Conservation (phyloP, 345 rosid genomes). For the Cardamine chenopodiifolia region DNA sequence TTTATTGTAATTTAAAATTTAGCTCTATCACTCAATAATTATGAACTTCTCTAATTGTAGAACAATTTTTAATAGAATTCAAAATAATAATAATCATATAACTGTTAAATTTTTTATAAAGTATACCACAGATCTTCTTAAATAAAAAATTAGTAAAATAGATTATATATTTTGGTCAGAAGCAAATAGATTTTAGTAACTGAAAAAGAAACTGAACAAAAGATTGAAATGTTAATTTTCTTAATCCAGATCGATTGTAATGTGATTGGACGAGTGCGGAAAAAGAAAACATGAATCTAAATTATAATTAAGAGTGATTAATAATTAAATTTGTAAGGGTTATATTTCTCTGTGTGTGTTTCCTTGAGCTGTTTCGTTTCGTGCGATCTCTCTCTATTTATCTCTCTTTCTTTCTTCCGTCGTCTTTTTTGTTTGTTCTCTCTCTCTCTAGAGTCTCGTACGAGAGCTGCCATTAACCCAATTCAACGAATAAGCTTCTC, state of each 20-base stretch:
- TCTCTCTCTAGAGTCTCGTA: constrained; percentile 55
- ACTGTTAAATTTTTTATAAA: no score
- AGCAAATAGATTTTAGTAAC: background rate
- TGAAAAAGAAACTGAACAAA: background rate
- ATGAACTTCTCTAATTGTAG: no score
- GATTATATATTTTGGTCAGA: background rate
- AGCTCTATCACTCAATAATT: no score
- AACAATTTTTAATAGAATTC: no score
- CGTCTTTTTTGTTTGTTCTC: constrained; percentile 27
- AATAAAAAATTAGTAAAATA: no score
- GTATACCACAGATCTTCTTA: background rate
- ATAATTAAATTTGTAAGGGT: constrained; percentile 23
- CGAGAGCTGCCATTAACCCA: constrained; percentile 52
- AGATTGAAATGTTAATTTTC: no score
- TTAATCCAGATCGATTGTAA: background rate
- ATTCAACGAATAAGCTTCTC: constrained; percentile 45
- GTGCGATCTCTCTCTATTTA: constrained; percentile 32
- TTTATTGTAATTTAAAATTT: no score
- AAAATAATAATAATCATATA: no score
- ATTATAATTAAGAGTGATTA: background rate
- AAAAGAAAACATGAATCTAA: background rate
- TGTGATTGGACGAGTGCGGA: background rate
- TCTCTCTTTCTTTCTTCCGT: constrained; percentile 41
- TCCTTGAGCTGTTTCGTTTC: constrained; percentile 47
- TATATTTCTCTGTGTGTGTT: constrained; percentile 21